Evolutionary conservation across 495 filamentous ascomycete genomes (phyloP).

Genomic region (Hypomontagnella monticulosa): DNA sequence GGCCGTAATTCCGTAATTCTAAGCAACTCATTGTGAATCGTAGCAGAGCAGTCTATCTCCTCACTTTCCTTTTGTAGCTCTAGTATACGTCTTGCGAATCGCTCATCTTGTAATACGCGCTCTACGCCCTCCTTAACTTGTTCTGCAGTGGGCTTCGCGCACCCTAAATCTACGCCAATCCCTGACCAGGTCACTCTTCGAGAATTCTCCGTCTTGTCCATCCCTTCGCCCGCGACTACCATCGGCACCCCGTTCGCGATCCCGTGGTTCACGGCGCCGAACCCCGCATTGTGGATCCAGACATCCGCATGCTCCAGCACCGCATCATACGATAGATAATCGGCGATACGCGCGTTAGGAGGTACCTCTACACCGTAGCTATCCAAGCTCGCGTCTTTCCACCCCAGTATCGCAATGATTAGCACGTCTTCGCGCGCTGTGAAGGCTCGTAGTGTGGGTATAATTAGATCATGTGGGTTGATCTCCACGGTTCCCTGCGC

Average conservation of each 20-base stretch:
- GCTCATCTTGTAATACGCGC: conserved; percentile 33
- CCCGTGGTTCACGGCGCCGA: conserved; percentile 52
- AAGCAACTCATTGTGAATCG: conserved; percentile 40
- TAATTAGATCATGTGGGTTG: conserved; percentile 44
- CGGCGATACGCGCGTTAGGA: conserved; percentile 43
- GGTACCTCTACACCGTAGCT: conserved; percentile 26
- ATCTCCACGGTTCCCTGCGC: conserved; percentile 51
- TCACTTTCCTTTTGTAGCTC: conserved; percentile 40
- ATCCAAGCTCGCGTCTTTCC: conserved; percentile 37
- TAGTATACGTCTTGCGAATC: conserved; percentile 19
- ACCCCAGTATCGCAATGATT: conserved; percentile 49
- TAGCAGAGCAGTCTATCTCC: conserved; percentile 39
- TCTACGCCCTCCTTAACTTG: conserved; percentile 42
- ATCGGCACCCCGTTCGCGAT: conserved; percentile 52
- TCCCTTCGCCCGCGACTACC: conserved; percentile 49
- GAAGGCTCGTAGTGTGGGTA: conserved; percentile 50
- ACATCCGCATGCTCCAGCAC: conserved; percentile 49
- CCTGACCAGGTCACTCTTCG: conserved; percentile 48
- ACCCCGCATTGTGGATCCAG: conserved; percentile 53
- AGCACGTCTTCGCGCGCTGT: conserved; percentile 36
- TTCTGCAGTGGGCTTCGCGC: conserved; percentile 31
- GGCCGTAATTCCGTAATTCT: conserved; percentile 25
- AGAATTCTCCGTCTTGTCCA: conserved; percentile 52
- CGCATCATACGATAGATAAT: conserved; percentile 52
- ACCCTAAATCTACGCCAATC: conserved; percentile 47